phyloP scores from a whole-genome alignment of 2,329 filamentous ascomycete species.

The Claviceps pazoutovae region DNA sequence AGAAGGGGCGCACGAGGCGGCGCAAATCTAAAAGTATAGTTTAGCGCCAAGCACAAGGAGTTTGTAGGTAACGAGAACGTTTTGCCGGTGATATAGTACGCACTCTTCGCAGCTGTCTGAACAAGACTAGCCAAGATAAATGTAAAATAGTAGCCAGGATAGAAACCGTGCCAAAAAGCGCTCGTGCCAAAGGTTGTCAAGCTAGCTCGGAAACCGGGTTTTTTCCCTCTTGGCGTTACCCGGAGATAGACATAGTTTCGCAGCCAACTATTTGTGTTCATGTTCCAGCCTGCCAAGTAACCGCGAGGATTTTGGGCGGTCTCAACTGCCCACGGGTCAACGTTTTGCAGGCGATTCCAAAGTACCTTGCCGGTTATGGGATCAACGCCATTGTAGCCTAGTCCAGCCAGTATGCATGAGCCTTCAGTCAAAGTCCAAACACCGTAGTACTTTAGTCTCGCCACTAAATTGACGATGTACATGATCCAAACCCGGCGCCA shows the following conservation, averaged over 20 bases:
- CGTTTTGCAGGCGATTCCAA: slow-evolving; percentile 82
- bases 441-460: slow-evolving; percentile 88
- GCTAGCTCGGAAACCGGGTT: slow-evolving; percentile 89
- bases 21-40: slow-evolving; percentile 53
- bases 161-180: slow-evolving; percentile 96
- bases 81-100: slow-evolving; percentile 19
- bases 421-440: slow-evolving; percentile 92
- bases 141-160: slow-evolving; percentile 85
- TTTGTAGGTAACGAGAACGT: not conserved
- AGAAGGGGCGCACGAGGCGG: slow-evolving; percentile 81
- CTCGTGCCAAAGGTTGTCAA: slow-evolving; percentile 89
- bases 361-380: slow-evolving; percentile 69
- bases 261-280: slow-evolving; percentile 96
- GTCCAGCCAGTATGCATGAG: slow-evolving; percentile 80
- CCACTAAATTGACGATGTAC: slow-evolving; percentile 70
- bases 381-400: slow-evolving; percentile 91
- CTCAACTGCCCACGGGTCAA: slow-evolving; percentile 76
- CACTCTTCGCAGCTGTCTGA: slow-evolving; percentile 90
- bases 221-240: slow-evolving; percentile 88
- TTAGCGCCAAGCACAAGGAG: not conserved
- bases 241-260: slow-evolving; percentile 91
- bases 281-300: slow-evolving; percentile 91
- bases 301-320: slow-evolving; percentile 84
- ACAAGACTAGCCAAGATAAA: slow-evolving; percentile 85
- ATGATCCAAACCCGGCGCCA: slow-evolving; percentile 62